Percentiles rank a stretch among this genome's conserved stretches.
phyloP scores from a whole-genome alignment of 73 alveolate genomes.

The Durusdinium trenchii region DNA sequence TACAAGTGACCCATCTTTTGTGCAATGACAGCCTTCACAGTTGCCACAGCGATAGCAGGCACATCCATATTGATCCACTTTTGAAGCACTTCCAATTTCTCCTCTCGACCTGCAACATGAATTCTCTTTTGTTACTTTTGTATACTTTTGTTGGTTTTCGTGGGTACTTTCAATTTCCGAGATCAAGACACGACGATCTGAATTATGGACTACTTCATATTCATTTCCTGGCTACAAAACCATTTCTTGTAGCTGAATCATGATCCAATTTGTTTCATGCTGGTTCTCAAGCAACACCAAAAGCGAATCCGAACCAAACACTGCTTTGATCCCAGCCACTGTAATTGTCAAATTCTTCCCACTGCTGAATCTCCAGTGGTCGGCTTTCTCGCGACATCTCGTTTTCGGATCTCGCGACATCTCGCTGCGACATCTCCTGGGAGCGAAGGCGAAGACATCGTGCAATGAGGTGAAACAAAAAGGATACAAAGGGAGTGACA shows the following conservation, averaged over 20 bases:
- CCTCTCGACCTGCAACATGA: slow-evolving; percentile 15
- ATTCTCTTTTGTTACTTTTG: no score
- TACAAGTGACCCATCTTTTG: neutral
- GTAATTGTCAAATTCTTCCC: slow-evolving; percentile 53
- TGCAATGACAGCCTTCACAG: neutral
- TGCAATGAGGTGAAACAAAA: no score
- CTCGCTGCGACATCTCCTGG: no score
- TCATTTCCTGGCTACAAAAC: no score
- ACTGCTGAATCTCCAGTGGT: slow-evolving; percentile 29
- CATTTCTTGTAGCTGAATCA: no score
- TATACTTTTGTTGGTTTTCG: no score
- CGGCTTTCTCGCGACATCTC: neutral
- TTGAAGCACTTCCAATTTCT: slow-evolving; percentile 55
- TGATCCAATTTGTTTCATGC: neutral
- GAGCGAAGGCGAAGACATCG: no score
- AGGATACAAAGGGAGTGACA: no score
- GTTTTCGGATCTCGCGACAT: neutral
- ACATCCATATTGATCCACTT: slow-evolving; percentile 65
- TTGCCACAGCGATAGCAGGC: slow-evolving; percentile 63
- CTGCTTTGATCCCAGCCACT: neutral
- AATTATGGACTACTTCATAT: no score
- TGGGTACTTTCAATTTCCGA: no score
- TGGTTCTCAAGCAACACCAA: neutral
- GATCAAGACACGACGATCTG: no score
- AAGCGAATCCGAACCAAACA: neutral